Conservation (phyloP, 495 filamentous ascomycete genomes). For the Aspergillus indologenus region DNA sequence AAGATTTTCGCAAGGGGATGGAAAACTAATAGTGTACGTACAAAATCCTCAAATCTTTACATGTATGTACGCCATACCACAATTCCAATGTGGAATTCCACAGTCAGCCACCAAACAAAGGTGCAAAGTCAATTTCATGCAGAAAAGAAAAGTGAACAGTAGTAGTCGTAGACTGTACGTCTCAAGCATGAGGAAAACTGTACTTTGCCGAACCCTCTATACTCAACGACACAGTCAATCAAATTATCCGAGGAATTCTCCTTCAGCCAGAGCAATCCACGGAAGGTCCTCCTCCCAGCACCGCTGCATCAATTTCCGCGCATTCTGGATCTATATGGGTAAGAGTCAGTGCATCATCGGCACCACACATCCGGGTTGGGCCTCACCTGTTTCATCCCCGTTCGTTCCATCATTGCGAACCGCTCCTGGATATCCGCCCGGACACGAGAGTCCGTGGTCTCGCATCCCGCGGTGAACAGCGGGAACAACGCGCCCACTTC, state of each 20-base stretch:
- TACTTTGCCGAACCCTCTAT: too few species aligned
- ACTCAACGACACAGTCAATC: too few species aligned
- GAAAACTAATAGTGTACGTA: too few species aligned
- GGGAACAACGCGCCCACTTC: constrained; percentile 79
- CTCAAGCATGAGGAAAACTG: not conserved
- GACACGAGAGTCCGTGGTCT: constrained; percentile 55
- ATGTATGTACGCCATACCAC: too few species aligned
- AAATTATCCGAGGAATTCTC: constrained; percentile 43
- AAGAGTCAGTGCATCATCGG: not conserved
- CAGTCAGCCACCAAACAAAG: too few species aligned
- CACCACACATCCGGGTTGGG: not conserved
- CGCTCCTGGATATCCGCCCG: constrained; percentile 62
- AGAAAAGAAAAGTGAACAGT: too few species aligned
- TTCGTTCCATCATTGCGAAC: constrained; percentile 66
- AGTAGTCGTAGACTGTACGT: too few species aligned
- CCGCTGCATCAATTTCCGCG: constrained; percentile 42
- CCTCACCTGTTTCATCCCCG: constrained; percentile 71
- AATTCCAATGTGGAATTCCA: too few species aligned
- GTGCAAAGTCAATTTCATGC: too few species aligned
- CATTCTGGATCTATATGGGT: constrained; percentile 40
- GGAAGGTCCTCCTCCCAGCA: constrained; percentile 44
- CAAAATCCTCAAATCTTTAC: too few species aligned
- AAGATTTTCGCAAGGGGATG: too few species aligned
- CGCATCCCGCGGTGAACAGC: constrained; percentile 81
- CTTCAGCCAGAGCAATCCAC: constrained; percentile 41